These are phyloP conservation scores for Boletus rubescentipes DNA, from an alignment of 768 basidiomycete genomes.

Conservation along the genomic window DNA sequence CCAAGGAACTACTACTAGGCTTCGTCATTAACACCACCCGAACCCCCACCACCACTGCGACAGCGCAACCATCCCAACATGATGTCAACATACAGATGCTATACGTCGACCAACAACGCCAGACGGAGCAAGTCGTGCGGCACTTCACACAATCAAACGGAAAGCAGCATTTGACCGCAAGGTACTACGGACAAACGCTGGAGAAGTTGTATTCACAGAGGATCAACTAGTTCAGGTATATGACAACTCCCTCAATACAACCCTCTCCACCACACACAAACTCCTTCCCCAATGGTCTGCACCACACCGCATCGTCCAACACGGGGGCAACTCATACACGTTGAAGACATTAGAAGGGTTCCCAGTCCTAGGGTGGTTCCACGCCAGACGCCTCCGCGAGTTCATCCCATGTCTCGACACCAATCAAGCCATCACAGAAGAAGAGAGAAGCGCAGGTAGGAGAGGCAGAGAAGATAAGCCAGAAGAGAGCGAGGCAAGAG, in stretches of 20 bases:
- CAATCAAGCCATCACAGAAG: too few relatives aligned
- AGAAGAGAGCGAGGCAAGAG: too few relatives aligned
- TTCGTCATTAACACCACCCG: too few relatives aligned
- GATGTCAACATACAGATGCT: neutral
- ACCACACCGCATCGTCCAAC: conserved; percentile 17
- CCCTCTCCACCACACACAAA: conserved; percentile 28
- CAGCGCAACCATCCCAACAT: neutral
- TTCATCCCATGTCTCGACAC: too few relatives aligned
- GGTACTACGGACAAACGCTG: neutral
- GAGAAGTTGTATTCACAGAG: conserved; percentile 15
- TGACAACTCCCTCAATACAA: conserved; percentile 25
- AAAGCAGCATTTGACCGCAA: conserved; percentile 30
- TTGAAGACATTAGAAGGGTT: too few relatives aligned
- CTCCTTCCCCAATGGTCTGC: conserved; percentile 33
- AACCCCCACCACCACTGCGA: too few relatives aligned
- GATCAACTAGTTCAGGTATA: conserved; percentile 35
- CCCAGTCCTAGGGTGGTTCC: too few relatives aligned
- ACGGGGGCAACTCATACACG: too few relatives aligned
- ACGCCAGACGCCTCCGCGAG: too few relatives aligned
- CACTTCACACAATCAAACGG: conserved; percentile 16
- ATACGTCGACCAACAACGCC: neutral
- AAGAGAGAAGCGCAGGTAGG: too few relatives aligned
- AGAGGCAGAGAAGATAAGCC: too few relatives aligned
- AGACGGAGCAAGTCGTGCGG: neutral
- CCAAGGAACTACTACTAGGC: too few relatives aligned